Evolutionary conservation across 148 eudicot genomes (phyloP).

Genomic region (Diospyros kaki): DNA sequence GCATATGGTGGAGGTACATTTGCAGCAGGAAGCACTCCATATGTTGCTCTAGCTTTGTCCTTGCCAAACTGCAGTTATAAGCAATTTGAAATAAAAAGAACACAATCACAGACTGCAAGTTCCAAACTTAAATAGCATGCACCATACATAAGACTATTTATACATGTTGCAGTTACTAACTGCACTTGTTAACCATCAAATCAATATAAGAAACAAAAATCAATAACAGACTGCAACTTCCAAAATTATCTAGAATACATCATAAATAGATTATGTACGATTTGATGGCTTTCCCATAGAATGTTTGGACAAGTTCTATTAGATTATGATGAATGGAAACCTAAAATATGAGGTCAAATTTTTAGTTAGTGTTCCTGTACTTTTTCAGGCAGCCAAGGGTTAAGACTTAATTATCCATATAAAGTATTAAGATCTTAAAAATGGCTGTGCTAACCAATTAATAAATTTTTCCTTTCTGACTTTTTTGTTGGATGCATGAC

Average conservation of each 20-base stretch:
- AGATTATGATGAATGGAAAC: not conserved
- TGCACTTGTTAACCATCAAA: conserved; percentile 14
- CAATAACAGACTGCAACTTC: not conserved
- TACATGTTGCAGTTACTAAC: not conserved
- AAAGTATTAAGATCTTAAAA: not conserved
- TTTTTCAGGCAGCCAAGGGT: not conserved
- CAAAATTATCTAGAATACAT: not conserved
- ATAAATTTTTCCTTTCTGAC: too few relatives aligned
- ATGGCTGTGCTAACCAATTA: too few relatives aligned
- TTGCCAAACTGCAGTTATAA: conserved; percentile 67
- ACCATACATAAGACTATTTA: too few relatives aligned
- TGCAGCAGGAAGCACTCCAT: conserved; percentile 93
- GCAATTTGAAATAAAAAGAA: too few relatives aligned
- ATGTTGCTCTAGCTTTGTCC: conserved; percentile 87
- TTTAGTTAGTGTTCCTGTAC: not conserved
- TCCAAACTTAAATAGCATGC: too few relatives aligned
- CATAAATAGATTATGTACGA: not conserved
- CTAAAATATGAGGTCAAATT: not conserved
- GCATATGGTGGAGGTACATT: conserved; percentile 97
- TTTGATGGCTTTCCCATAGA: not conserved
- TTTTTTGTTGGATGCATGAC: too few relatives aligned
- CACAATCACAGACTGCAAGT: too few relatives aligned
- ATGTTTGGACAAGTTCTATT: too few relatives aligned
- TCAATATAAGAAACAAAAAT: not conserved
- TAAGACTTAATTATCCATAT: conserved; percentile 2